These are phyloP conservation scores for Asclepias syriaca DNA, from an alignment of 257 asterid genomes.

Conservation along the genomic window DNA sequence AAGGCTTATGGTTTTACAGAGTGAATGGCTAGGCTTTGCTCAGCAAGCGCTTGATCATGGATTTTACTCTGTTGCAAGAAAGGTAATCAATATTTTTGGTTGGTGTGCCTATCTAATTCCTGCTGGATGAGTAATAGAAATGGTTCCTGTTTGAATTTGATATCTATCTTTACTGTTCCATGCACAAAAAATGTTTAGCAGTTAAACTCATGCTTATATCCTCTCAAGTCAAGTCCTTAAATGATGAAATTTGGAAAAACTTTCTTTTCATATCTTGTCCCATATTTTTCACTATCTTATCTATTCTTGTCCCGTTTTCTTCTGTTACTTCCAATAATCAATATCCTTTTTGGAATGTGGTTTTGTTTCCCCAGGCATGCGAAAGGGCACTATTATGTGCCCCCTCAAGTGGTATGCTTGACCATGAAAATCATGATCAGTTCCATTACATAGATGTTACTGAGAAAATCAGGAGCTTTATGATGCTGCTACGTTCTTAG, in stretches of 20 bases:
- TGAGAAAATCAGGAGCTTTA: conserved; percentile 52
- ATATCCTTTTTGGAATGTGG: conserved; percentile 11
- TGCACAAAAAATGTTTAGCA: neutral
- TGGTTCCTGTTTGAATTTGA: neutral
- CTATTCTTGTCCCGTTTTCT: neutral
- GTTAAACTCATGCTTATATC: neutral
- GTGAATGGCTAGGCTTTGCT: conserved; percentile 71
- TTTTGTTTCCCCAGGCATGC: conserved; percentile 49
- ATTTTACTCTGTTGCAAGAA: conserved; percentile 53
- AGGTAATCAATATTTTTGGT: conserved; percentile 31
- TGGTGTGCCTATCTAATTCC: neutral
- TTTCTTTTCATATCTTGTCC: neutral
- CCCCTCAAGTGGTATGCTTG: conserved; percentile 17
- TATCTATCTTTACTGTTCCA: neutral
- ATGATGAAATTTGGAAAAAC: neutral
- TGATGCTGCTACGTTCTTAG: conserved; percentile 41
- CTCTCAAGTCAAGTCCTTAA: neutral
- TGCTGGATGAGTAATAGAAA: neutral
- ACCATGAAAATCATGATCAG: conserved; percentile 25
- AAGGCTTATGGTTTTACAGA: conserved; percentile 50
- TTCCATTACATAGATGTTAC: conserved; percentile 21
- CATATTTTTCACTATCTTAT: neutral
- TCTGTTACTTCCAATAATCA: conserved; percentile 1
- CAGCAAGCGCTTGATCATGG: conserved; percentile 64
- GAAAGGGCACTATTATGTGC: conserved; percentile 54